Evolutionary conservation across 2,329 filamentous ascomycete species (phyloP).

Genomic region (Ceratocystis huliohia): DNA sequence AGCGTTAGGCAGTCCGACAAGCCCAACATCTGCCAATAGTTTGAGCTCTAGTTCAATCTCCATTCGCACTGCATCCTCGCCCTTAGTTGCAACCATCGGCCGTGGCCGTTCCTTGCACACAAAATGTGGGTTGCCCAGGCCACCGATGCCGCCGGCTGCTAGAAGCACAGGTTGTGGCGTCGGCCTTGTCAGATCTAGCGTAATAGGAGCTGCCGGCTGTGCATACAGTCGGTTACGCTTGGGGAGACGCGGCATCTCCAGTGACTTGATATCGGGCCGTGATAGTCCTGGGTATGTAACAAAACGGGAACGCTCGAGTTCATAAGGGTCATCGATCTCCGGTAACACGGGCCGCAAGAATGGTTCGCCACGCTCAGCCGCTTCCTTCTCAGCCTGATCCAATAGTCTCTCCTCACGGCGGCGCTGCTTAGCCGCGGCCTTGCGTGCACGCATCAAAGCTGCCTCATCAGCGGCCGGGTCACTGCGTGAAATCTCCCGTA

Average conservation of each 20-base stretch:
- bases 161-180: conserved; percentile 77
- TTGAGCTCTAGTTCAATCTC: conserved; percentile 83
- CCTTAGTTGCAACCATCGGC: conserved; percentile 80
- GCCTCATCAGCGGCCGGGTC: conserved; percentile 63
- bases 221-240: conserved; percentile 43
- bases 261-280: conserved; percentile 50
- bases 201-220: conserved; percentile 61
- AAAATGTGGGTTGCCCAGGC: conserved; percentile 89
- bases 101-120: conserved; percentile 59
- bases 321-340: conserved; percentile 27
- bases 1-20: conserved; percentile 90
- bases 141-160: conserved; percentile 76
- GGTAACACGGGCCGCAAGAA: conserved; percentile 16
- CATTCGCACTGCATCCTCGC: conserved; percentile 65
- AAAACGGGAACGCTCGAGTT: conserved; percentile 58
- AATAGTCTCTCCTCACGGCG: conserved; percentile 27
- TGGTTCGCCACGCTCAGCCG: conserved; percentile 21
- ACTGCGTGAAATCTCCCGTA: conserved; percentile 65
- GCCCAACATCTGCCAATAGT: conserved; percentile 82
- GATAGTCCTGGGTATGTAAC: conserved; percentile 70
- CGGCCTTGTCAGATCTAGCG: conserved; percentile 59
- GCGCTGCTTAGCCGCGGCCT: conserved; percentile 28
- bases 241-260: conserved; percentile 40
- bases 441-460: conserved; percentile 28
- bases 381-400: conserved; percentile 26